Base-by-base conservation (phyloP, 2,329 filamentous ascomycete species). In the Fusarium sublunatum region DNA sequence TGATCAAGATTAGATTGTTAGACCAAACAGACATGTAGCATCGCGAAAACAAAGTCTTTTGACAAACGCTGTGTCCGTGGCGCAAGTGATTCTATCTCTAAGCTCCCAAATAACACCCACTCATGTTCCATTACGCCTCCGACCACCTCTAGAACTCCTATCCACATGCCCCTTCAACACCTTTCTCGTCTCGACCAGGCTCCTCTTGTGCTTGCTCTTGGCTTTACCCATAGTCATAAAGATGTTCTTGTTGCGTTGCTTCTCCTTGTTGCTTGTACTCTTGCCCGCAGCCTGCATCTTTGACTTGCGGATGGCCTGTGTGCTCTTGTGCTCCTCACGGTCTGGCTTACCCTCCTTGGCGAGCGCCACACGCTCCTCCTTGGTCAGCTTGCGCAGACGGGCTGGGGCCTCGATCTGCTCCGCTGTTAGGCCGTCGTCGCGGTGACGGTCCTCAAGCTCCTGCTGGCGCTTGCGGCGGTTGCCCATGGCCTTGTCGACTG, bases 141-240 rank as follows among this genome's bases (percentile, higher is more conserved):
- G 88, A 7, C 94, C 94, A 49, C 93, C 94, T 60, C 88, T 88
- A 81, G 96, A 96, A 74, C 88, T 88, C 74, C 93, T 85, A 54
- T 93, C 88, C 26, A 94, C 84, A 77, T 98, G 94, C 3, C 88
- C 91, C 74, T 86, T 89, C 66, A 98, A 78, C 32, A 93, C 87
- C 79, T 90, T 92, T 73, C 86, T 87, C 64, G 92, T 93, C 78
- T 97, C 90, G 11, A 91, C 87, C 77, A 99, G 80, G 85, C 92
- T 97, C 73, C 93, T 86, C 88, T 97, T 97, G 73, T 95, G 90
- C 84, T 98, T 99, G 68, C 85, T 86, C 83, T 95, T 96, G 10
- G 95, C 95, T 83, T 99, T 98, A 57, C 94, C 92, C 58, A 99
- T 79, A 35, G 94, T 98, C 95, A 99, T 99, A 71, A 99, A 76